phyloP scores from a whole-genome alignment of 805 yeast species.

The Candida patagonica region DNA sequence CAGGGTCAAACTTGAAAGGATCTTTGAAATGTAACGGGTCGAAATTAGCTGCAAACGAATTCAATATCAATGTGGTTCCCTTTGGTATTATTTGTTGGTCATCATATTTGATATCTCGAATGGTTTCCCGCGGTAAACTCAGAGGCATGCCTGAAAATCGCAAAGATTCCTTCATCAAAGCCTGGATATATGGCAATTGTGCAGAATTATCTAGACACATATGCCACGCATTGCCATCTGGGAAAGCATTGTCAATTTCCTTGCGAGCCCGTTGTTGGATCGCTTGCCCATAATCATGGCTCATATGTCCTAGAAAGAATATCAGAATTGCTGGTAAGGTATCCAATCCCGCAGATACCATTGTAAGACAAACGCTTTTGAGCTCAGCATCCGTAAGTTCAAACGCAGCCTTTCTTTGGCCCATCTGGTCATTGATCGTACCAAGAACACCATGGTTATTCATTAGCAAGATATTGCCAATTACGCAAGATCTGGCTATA shows the following conservation, averaged over 20 bases:
- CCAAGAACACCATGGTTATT: no score
- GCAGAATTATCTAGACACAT: conserved; percentile 27
- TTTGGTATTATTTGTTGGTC: conserved; percentile 36
- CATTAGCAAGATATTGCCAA: conserved; percentile 27
- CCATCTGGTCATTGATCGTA: no score
- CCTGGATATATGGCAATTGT: conserved; percentile 42
- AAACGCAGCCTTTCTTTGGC: not conserved
- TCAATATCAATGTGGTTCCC: conserved; percentile 52
- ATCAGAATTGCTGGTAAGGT: conserved; percentile 57
- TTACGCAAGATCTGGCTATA: conserved; percentile 26
- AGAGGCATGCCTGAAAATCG: conserved; percentile 61
- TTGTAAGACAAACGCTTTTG: conserved; percentile 55
- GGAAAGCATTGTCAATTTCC: conserved; percentile 31
- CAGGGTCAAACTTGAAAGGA: conserved; percentile 25
- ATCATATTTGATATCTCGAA: conserved; percentile 38
- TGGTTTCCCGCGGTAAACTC: conserved; percentile 53
- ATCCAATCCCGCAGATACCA: conserved; percentile 75
- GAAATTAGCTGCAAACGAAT: conserved; percentile 63
- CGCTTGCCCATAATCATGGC: conserved; percentile 30
- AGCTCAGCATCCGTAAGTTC: conserved; percentile 38
- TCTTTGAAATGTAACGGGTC: conserved; percentile 31
- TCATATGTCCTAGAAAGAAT: conserved; percentile 51
- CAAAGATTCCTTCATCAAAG: conserved; percentile 54
- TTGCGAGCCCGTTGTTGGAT: conserved; percentile 38
- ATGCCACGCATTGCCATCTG: conserved; percentile 22